Evolutionary conservation across 768 basidiomycete genomes (phyloP).

Genomic region (Rhodocollybia butyracea): DNA sequence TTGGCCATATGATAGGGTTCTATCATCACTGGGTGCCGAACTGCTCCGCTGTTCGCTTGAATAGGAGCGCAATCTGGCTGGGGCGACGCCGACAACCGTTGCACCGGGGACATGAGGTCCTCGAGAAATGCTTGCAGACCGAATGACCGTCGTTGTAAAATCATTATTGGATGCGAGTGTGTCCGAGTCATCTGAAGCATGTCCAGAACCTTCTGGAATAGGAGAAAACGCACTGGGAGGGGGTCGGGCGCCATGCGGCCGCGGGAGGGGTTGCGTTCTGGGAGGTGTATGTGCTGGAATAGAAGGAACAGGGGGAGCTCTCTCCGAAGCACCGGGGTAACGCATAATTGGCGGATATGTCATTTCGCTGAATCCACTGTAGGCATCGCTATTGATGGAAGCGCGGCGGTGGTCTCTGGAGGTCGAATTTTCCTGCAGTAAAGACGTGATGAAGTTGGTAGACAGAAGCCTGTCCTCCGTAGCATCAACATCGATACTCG

Average conservation of each 20-base stretch:
- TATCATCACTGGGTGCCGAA: slow-evolving; percentile 1
- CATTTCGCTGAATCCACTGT: slow-evolving; percentile 52
- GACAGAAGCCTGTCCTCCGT: slow-evolving; percentile 55
- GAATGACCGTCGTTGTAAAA: slow-evolving; percentile 14
- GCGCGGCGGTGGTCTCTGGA: slow-evolving; percentile 5
- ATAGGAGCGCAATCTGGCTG: slow-evolving; percentile 27
- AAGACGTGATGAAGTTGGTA: slow-evolving; percentile 58
- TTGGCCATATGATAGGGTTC: slow-evolving; percentile 3
- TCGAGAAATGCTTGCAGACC: slow-evolving; percentile 23
- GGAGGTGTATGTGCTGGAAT: slow-evolving; percentile 11
- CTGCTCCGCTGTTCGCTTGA: slow-evolving; percentile 7
- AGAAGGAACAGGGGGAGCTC: slow-evolving; percentile 10
- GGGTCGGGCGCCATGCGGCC: slow-evolving; percentile 21
- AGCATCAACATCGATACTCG: slow-evolving; percentile 53
- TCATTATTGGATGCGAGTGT: slow-evolving; percentile 33
- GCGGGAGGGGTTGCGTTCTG: slow-evolving; percentile 12
- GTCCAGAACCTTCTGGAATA: slow-evolving; percentile 21
- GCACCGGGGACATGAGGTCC: slow-evolving; percentile 14
- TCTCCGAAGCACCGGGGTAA: slow-evolving; percentile 12
- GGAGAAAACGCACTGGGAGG: slow-evolving; percentile 35
- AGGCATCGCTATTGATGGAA: slow-evolving; percentile 32
- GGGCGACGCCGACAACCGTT: slow-evolving; percentile 30
- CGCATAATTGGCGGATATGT: slow-evolving; percentile 45
- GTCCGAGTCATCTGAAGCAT: slow-evolving; percentile 34
- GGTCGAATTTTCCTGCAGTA: slow-evolving; percentile 39